A percentile compares a stretch with the other conserved stretches of the same genome.
Conservation (phyloP, 208 protist genomes). For the Angomonas deanei region DNA sequence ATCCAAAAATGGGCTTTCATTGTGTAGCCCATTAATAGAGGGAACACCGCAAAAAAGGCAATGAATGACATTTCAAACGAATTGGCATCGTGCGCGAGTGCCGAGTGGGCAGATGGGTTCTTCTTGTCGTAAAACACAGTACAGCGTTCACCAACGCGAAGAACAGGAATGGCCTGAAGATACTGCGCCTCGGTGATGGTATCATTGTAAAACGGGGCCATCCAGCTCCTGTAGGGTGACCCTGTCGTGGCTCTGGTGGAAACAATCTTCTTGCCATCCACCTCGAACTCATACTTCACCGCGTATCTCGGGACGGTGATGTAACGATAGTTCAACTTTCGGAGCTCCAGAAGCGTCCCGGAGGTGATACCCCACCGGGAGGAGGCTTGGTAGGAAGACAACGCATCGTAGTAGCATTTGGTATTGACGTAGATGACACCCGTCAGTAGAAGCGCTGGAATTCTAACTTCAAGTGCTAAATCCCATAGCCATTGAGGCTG, state of each 20-base stretch:
- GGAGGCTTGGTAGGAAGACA: conserved; percentile 59
- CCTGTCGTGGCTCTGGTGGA: conserved; percentile 78
- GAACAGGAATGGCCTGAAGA: conserved; percentile 80
- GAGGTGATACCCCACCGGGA: conserved; percentile 61
- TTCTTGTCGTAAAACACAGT: conserved; percentile 86
- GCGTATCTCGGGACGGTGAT: conserved; percentile 81
- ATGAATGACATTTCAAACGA: conserved; percentile 84
- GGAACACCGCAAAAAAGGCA: conserved; percentile 68
- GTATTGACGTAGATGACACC: conserved; percentile 75
- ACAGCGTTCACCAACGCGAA: conserved; percentile 75
- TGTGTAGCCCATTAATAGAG: conserved; percentile 74
- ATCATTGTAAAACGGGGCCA: conserved; percentile 71
- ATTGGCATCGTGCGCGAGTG: conserved; percentile 82
- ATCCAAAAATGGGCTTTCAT: conserved; percentile 84
- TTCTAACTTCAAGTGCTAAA: conserved; percentile 76
- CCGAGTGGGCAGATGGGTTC: conserved; percentile 54
- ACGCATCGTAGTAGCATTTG: conserved; percentile 69
- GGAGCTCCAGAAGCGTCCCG: conserved; percentile 78
- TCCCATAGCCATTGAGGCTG: conserved; percentile 87
- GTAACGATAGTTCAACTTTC: conserved; percentile 83
- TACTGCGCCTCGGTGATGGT: conserved; percentile 88
- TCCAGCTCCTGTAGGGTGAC: conserved; percentile 79
- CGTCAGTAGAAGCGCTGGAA: conserved; percentile 56
- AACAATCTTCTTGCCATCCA: conserved; percentile 74
- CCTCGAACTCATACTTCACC: conserved; percentile 78